A percentile compares a stretch with the other conserved stretches of the same genome.
Evolutionary conservation across 2,329 filamentous ascomycete genomes (phyloP).

Genomic region (Verticillium albo-atrum): DNA sequence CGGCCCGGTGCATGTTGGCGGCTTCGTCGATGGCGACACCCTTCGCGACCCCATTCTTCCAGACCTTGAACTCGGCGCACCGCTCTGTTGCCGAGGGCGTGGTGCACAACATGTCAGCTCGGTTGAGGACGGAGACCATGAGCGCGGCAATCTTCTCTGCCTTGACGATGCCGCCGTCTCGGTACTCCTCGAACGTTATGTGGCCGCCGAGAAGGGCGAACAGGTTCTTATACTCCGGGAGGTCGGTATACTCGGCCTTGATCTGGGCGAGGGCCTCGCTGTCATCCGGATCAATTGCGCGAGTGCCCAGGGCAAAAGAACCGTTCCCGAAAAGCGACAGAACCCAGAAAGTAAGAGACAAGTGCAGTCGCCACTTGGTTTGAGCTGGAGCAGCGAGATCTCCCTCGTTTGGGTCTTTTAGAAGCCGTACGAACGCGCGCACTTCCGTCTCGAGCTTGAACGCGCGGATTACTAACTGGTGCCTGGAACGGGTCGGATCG

Average conservation of each 20-base stretch:
- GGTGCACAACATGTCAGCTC: constrained; percentile 13
- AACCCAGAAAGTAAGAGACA: constrained; percentile 3
- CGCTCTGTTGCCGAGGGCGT: neutral
- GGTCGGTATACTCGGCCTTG: neutral
- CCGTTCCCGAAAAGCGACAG: neutral
- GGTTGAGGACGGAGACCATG: constrained; percentile 13
- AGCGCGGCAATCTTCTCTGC: constrained; percentile 7
- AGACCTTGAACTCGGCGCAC: neutral
- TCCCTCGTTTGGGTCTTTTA: neutral
- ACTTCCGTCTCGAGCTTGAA: constrained; percentile 1
- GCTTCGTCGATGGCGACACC: constrained; percentile 18
- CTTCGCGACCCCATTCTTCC: constrained; percentile 1
- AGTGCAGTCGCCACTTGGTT: constrained; percentile 1
- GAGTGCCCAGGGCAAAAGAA: too few species aligned
- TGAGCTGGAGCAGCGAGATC: neutral
- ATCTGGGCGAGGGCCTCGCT: neutral
- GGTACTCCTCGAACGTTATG: neutral
- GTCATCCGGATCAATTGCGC: neutral
- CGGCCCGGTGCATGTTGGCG: constrained; percentile 13
- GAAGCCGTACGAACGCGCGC: neutral
- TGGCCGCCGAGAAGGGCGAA: neutral
- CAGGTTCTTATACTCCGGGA: neutral
- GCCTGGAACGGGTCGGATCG: neutral
- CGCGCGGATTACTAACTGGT: constrained; percentile 3
- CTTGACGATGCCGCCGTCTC: neutral